These are phyloP conservation scores for Boletus eberwhitei DNA, from an alignment of 768 basidiomycete genomes.

Conservation along the genomic window DNA sequence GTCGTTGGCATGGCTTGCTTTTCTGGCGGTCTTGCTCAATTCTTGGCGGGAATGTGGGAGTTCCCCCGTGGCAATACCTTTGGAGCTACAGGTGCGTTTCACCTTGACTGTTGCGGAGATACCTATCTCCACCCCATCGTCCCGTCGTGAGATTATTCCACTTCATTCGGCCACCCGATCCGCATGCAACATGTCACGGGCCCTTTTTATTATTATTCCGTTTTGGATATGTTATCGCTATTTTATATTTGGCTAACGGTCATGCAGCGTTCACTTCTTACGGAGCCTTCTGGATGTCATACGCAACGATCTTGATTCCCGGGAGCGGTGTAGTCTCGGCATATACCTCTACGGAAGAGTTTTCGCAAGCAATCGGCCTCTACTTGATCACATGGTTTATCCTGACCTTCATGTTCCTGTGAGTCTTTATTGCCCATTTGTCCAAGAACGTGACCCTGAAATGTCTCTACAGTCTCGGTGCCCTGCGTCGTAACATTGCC, in stretches of 20 bases:
- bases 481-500: slow-evolving; percentile 48
- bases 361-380: slow-evolving; percentile 64
- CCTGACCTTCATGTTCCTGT: slow-evolving; percentile 69
- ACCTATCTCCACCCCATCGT: not conserved
- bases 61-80: slow-evolving; percentile 68
- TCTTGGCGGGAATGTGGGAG: slow-evolving; percentile 90
- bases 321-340: slow-evolving; percentile 57
- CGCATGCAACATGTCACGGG: not conserved
- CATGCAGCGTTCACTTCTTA: slow-evolving; percentile 71
- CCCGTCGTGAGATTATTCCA: not conserved
- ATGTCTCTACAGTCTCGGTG: slow-evolving; percentile 38
- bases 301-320: slow-evolving; percentile 69
- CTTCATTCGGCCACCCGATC: not conserved
- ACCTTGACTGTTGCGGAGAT: not conserved
- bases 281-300: slow-evolving; percentile 89
- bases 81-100: slow-evolving; percentile 61
- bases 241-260: not conserved
- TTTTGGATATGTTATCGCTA: not conserved
- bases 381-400: slow-evolving; percentile 74
- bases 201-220: not conserved
- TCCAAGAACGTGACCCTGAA: not conserved
- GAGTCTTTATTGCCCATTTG: slow-evolving; percentile 14
- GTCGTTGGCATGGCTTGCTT: slow-evolving; percentile 86
- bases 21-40: slow-evolving; percentile 80
- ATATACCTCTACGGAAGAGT: slow-evolving; percentile 40